Evolutionary conservation across 805 yeast genomes (phyloP).

Genomic region (Starmerella riodocensis): DNA sequence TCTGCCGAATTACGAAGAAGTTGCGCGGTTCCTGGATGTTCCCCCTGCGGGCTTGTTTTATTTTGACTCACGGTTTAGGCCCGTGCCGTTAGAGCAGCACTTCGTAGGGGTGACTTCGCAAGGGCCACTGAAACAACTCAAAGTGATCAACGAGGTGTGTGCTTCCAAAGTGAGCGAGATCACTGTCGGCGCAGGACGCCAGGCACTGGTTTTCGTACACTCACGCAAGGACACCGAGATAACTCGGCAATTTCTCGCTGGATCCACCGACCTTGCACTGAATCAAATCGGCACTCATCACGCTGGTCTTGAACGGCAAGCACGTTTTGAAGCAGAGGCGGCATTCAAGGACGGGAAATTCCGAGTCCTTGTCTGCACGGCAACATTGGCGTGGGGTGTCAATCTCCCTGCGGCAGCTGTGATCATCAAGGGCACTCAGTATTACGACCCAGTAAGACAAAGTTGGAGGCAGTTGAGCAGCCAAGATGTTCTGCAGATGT

Average conservation of each 20-base stretch:
- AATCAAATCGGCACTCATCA: conserved; percentile 78
- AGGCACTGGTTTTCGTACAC: conserved; percentile 82
- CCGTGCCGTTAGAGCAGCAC: conserved; percentile 83
- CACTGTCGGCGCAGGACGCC: conserved; percentile 42
- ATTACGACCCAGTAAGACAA: conserved; percentile 83
- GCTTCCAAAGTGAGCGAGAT: conserved; percentile 62
- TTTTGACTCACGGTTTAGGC: conserved; percentile 74
- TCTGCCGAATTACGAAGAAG: conserved; percentile 76
- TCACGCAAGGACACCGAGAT: conserved; percentile 88
- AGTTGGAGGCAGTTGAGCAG: conserved; percentile 85
- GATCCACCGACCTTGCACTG: conserved; percentile 39
- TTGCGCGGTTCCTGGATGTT: conserved; percentile 66
- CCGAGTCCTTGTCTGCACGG: conserved; percentile 85
- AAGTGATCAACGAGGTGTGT: conserved; percentile 84
- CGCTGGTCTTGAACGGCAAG: conserved; percentile 88
- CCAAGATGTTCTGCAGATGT: conserved; percentile 89
- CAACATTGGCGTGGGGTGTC: conserved; percentile 99
- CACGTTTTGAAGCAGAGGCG: conserved; percentile 72
- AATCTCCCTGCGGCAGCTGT: conserved; percentile 97
- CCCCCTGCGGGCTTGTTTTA: conserved; percentile 47
- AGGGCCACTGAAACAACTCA: conserved; percentile 59
- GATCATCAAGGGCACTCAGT: conserved; percentile 86
- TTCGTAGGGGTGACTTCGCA: conserved; percentile 79
- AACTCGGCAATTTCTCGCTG: conserved; percentile 45
- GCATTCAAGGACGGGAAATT: conserved; percentile 74